phyloP scores from a whole-genome alignment of 768 basidiomycete genomes.

The Boletus eberwhitei region DNA sequence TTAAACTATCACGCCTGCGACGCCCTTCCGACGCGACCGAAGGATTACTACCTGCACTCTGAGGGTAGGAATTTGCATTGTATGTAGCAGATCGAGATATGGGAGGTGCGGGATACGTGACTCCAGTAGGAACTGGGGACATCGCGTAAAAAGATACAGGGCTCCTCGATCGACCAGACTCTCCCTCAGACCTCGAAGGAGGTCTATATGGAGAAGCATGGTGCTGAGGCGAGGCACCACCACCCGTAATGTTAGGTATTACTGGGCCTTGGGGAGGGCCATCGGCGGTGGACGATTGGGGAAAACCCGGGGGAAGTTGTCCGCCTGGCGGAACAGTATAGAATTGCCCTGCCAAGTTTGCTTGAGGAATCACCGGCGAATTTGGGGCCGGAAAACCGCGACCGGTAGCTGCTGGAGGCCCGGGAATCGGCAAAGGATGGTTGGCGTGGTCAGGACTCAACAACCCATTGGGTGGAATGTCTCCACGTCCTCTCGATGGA shows the following conservation, averaged over 20 bases:
- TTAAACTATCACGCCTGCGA: constrained; percentile 22
- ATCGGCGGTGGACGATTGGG: neutral
- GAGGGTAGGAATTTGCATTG: neutral
- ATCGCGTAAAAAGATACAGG: constrained; percentile 24
- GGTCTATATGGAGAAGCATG: constrained; percentile 8
- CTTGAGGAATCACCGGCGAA: constrained; percentile 5
- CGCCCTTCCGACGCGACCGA: constrained; percentile 26
- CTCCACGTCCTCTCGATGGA: constrained; percentile 25
- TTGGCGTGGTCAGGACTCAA: constrained; percentile 34
- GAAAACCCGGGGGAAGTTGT: constrained; percentile 13
- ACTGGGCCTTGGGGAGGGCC: constrained; percentile 20
- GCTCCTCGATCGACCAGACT: constrained; percentile 17
- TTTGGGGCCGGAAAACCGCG: constrained; percentile 17
- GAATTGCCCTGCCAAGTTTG: constrained; percentile 11
- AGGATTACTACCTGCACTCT: constrained; percentile 9
- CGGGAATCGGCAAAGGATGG: constrained; percentile 25
- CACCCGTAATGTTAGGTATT: constrained; percentile 15
- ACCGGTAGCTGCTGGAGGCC: constrained; percentile 7
- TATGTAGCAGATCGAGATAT: constrained; percentile 24
- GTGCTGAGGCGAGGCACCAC: constrained; percentile 10
- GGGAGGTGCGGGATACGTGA: constrained; percentile 29
- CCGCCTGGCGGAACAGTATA: constrained; percentile 11
- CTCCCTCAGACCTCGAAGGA: constrained; percentile 20
- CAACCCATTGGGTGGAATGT: constrained; percentile 11
- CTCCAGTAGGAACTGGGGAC: constrained; percentile 24